phyloP scores from a whole-genome alignment of 2,329 filamentous ascomycete genomes.

The Fonsecaea multimorphosa region DNA sequence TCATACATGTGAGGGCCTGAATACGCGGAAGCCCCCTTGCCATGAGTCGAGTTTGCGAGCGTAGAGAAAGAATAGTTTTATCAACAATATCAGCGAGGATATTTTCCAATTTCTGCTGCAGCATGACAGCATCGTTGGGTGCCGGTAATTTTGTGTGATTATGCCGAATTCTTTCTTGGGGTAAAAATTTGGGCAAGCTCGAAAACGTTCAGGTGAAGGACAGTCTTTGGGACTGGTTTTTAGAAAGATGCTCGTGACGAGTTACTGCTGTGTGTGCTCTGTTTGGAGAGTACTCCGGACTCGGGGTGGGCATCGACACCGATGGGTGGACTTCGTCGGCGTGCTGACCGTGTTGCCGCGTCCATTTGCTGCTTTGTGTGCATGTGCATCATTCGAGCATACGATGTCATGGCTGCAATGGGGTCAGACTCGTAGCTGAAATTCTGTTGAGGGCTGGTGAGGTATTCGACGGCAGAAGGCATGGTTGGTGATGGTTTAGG shows the following conservation, averaged over 20 bases:
- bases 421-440: slow-evolving; percentile 39
- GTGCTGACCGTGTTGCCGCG: slow-evolving; percentile 56
- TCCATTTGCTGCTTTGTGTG: slow-evolving; percentile 72
- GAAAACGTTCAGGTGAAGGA: slow-evolving; percentile 7
- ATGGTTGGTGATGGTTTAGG: slow-evolving; percentile 23
- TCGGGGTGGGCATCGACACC: slow-evolving; percentile 33
- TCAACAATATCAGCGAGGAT: neutral
- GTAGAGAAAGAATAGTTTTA: neutral
- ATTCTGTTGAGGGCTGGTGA: slow-evolving; percentile 26
- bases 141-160: too few species aligned
- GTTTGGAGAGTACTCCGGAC: slow-evolving; percentile 19
- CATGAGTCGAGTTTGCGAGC: neutral
- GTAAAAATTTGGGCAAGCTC: neutral
- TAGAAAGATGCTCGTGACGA: slow-evolving; percentile 38
- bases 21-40: neutral
- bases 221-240: neutral
- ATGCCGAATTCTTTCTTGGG: neutral
- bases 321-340: slow-evolving; percentile 41
- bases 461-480: slow-evolving; percentile 38
- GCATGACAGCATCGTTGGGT: neutral
- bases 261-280: slow-evolving; percentile 32
- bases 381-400: slow-evolving; percentile 67
- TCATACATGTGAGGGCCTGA: neutral
- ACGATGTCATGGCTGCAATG: slow-evolving; percentile 45
- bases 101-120: neutral